Base-by-base conservation (phyloP, 208 protist genomes). In the Leishmania mexicana region DNA sequence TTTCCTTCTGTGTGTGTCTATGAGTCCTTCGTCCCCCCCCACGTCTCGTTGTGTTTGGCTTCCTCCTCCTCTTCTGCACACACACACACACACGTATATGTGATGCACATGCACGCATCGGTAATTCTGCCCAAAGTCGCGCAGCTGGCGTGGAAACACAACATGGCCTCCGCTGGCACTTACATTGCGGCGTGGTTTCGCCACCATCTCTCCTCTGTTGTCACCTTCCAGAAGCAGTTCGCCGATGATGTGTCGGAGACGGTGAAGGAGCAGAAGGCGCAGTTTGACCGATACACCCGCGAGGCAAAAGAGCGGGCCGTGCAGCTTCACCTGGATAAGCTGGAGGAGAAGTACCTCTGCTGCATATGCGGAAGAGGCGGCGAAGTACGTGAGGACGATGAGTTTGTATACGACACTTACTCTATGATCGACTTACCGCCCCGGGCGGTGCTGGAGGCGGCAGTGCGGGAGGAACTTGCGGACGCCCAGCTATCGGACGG, bases 321-420 rank as follows among this genome's bases (percentile, higher is more conserved):
- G 19, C 89, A 93, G 77, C 92, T 93, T 1, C 88, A 97, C 80
- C 85, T 97, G 10, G 94, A 97, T 75, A 60, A 89, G 17, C 76
- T 97, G 38, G 94, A 97, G 74, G 92, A 92, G 74, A 88, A 97
- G 60, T 96, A 94, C 76, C 85, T 95, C 38, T 97, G 94, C 83
- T 96, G 92, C 80, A 91, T 97, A 11, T 97, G 94, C 81, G 91
- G 91, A 31, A 83, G 85, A n/a, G 81, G 87, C 10, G 94, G 94
- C 38, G 87, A 95, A 83, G 57, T 85, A 28, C 92, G 91, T 31
- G 92, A 94, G 57, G 83, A 89, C 38, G 90, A 94, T 57, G 86
- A 91, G 31, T 73, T 65, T 38, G 83, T 93, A 19, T 86, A 89
- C 49, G 88, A 94, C 78, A 93, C 92, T 31, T 95, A 93, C 65